phyloP scores from a whole-genome alignment of 2,329 filamentous ascomycete species.

The Colletotrichum karsti region DNA sequence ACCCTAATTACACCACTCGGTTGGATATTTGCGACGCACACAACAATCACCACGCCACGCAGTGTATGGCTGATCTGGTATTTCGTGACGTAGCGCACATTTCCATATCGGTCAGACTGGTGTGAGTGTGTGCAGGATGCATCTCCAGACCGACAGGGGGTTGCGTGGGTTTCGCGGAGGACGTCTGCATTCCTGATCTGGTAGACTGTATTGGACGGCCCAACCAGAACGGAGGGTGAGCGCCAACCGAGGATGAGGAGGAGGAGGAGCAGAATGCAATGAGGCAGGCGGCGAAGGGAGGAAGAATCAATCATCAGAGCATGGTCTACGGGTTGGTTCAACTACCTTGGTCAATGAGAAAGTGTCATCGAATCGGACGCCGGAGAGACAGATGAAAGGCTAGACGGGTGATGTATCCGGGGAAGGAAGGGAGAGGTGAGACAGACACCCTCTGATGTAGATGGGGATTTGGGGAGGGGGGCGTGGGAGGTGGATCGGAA shows the following conservation, averaged over 20 bases:
- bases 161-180: not conserved
- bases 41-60: not conserved
- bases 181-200: constrained; percentile 12
- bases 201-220: not conserved
- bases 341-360: no score
- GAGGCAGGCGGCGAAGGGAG: constrained; percentile 8
- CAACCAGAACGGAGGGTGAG: not conserved
- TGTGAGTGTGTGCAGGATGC: constrained; percentile 25
- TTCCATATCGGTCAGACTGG: constrained; percentile 17
- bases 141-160: constrained; percentile 26
- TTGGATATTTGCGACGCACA: not conserved
- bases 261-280: not conserved
- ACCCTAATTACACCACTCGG: not conserved
- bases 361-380: no score
- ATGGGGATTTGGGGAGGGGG: not conserved
- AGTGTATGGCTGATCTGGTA: not conserved
- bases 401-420: not conserved
- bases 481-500: not conserved
- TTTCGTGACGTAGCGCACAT: constrained; percentile 11
- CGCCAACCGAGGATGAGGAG: not conserved
- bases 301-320: no score
- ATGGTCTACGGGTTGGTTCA: no score
- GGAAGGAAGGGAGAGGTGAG: constrained; percentile 17
- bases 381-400: not conserved
- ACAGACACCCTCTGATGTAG: not conserved